phyloP scores from a whole-genome alignment of 306 rosid species.

The Dicorynia guianensis region DNA sequence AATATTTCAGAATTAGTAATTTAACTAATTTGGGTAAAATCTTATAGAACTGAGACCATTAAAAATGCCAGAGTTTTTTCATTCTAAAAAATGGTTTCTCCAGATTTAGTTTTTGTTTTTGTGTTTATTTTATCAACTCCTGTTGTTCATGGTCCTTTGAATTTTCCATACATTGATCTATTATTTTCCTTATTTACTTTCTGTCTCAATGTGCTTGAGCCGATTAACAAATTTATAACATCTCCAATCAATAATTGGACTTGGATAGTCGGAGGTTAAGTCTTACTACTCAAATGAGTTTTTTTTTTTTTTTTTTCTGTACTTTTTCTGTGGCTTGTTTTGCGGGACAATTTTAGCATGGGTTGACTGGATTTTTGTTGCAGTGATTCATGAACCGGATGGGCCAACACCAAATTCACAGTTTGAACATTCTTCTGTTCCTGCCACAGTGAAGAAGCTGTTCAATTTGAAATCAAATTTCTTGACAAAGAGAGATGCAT shows the following conservation, averaged over 20 bases:
- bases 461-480: constrained; percentile 94
- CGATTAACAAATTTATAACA: constrained; percentile 13
- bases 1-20: neutral
- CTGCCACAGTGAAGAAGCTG: constrained; percentile 92
- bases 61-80: neutral
- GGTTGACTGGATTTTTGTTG: constrained; percentile 36
- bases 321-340: neutral
- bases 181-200: constrained; percentile 3
- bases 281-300: constrained; percentile 10
- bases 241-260: constrained; percentile 4
- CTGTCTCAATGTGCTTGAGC: constrained; percentile 8
- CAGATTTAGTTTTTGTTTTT: neutral
- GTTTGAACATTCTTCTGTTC: constrained; percentile 87
- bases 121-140: neutral
- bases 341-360: constrained; percentile 1
- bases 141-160: neutral
- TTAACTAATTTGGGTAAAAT: neutral
- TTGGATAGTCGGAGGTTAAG: constrained; percentile 15
- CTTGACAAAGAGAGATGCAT: constrained; percentile 95
- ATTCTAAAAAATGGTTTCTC: neutral
- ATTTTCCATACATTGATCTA: constrained; percentile 15
- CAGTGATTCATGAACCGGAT: constrained; percentile 82
- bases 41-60: neutral
- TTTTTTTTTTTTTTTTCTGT: neutral
- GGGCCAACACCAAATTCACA: constrained; percentile 88